Evolutionary conservation across 371 early-diverging fungal species (phyloP).

Genomic region (Actinomortierella ambigua): DNA sequence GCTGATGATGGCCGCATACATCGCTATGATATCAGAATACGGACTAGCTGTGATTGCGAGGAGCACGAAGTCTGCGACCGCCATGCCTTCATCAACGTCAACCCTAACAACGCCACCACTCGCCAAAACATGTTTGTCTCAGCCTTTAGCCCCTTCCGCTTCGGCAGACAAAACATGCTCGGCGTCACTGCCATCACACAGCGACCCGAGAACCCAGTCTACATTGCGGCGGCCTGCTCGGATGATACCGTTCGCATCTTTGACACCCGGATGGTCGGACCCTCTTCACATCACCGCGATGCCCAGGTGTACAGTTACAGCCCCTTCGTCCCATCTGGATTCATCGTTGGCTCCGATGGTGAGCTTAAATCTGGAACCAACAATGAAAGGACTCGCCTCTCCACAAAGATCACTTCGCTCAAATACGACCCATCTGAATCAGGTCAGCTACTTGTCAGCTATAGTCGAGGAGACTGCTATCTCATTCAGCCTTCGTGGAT

Average conservation of each 20-base stretch:
- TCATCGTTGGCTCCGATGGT: slow-evolving; percentile 11
- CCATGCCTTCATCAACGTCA: slow-evolving; percentile 44
- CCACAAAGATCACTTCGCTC: slow-evolving; percentile 35
- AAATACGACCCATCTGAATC: slow-evolving; percentile 40
- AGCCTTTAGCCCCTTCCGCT: slow-evolving; percentile 7
- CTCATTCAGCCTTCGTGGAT: slow-evolving; percentile 28
- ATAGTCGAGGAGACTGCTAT: slow-evolving; percentile 34
- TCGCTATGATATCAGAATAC: slow-evolving; percentile 45
- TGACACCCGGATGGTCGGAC: slow-evolving; percentile 28
- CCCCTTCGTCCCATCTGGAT: slow-evolving; percentile 29
- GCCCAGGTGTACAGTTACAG: slow-evolving; percentile 47
- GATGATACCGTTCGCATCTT: slow-evolving; percentile 50
- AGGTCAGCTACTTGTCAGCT: slow-evolving; percentile 41
- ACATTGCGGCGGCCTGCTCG: slow-evolving; percentile 47
- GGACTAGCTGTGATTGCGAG: slow-evolving; percentile 34
- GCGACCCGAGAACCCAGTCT: slow-evolving; percentile 42
- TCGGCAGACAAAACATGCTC: slow-evolving; percentile 4
- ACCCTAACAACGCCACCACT: slow-evolving; percentile 10
- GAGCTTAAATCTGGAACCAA: slow-evolving; percentile 12
- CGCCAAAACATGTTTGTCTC: slow-evolving; percentile 7
- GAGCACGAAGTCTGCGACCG: slow-evolving; percentile 24
- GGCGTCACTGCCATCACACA: slow-evolving; percentile 46
- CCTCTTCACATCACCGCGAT: slow-evolving; percentile 20
- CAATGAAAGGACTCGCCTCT: slow-evolving; percentile 9
- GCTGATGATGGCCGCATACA: slow-evolving; percentile 47